Base-by-base conservation (phyloP, 352 stramenopile species). In the Pythium biforme region DNA sequence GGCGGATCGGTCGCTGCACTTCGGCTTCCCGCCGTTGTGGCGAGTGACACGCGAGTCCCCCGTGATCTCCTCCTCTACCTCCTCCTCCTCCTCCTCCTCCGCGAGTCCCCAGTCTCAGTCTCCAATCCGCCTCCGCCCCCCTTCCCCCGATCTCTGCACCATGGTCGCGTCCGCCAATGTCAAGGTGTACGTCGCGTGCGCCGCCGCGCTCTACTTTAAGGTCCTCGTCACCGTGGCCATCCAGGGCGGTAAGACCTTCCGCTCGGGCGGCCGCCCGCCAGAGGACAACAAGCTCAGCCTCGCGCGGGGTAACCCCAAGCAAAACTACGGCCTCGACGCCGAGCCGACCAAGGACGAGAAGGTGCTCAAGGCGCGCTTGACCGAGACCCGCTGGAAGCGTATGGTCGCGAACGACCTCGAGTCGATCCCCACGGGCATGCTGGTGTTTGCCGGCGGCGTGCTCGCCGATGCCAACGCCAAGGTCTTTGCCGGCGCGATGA, bases 341-440 rank as follows among this genome's bases (percentile, higher is more conserved):
- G 55, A 66, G n/a, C n/a, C n/a, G 54, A 50, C 59, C 31, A 73
- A 71, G 43, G 66, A 84, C 33, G 54, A 72, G 33, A 68, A 72
- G 22, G 70, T 72, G 22, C 48, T 73, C 12, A 64, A 72, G 37
- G 59, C 59, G 19, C 22, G 49, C 7, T 17, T 14, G 1, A 55
- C 73, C 20, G 76, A 81, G 45, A 57, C 65, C 48, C 77, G 77
- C 53, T 86, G 75, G 77, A 55, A 63, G 20, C 75, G 77, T 47
- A 82, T 86, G 22, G 64, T 86, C n/a, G 55, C 66, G 39, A 86
- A 86, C 55, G 77, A 86, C 45, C 46, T 81, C 7, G 77, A 86
- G 64, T 77, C 64, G n/a, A 78, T 86, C 34, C 77, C 77, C 19
- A 63, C 83, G 23, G 70, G 58, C 20, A 64, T 86, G 9, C 19